These are phyloP conservation scores for Yamadazyma endophytica DNA, from an alignment of 805 yeast genomes.

Conservation along the genomic window DNA sequence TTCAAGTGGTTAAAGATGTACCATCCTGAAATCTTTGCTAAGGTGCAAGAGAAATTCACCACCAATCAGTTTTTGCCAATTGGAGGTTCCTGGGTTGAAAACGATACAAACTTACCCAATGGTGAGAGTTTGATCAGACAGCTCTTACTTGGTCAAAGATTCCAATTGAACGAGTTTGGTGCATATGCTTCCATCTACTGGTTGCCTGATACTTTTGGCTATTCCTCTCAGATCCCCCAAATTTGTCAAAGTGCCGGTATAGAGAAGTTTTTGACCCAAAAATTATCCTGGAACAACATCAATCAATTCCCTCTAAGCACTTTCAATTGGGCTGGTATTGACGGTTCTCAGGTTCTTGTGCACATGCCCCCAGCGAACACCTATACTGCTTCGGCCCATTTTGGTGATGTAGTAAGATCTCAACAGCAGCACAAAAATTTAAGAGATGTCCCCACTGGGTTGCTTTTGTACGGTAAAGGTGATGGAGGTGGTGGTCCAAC, in stretches of 20 bases:
- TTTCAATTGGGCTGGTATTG: constrained; percentile 93
- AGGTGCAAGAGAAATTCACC: constrained; percentile 61
- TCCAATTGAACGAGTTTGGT: constrained; percentile 77
- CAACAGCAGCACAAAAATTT: constrained; percentile 78
- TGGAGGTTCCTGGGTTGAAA: constrained; percentile 98
- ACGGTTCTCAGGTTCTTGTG: constrained; percentile 87
- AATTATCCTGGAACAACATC: constrained; percentile 94
- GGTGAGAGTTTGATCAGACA: constrained; percentile 92
- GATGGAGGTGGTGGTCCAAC: constrained; percentile 99
- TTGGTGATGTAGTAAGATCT: constrained; percentile 86
- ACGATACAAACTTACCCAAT: constrained; percentile 92
- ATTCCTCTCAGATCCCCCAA: constrained; percentile 93
- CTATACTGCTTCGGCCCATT: constrained; percentile 88
- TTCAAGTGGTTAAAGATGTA: constrained; percentile 86
- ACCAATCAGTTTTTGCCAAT: constrained; percentile 80
- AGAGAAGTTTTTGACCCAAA: constrained; percentile 84
- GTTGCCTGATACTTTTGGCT: constrained; percentile 98
- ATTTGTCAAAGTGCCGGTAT: constrained; percentile 84
- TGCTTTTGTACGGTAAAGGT: constrained; percentile 86
- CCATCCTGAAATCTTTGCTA: constrained; percentile 74
- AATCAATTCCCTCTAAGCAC: constrained; percentile 86
- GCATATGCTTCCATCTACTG: constrained; percentile 72
- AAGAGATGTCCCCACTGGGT: constrained; percentile 73
- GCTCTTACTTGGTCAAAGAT: constrained; percentile 85
- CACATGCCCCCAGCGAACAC: constrained; percentile 99